A percentile compares a stretch with the other conserved stretches of the same genome.
Conservation (phyloP, 2,329 filamentous ascomycete genomes). For the Dactylellina haptotyla region DNA sequence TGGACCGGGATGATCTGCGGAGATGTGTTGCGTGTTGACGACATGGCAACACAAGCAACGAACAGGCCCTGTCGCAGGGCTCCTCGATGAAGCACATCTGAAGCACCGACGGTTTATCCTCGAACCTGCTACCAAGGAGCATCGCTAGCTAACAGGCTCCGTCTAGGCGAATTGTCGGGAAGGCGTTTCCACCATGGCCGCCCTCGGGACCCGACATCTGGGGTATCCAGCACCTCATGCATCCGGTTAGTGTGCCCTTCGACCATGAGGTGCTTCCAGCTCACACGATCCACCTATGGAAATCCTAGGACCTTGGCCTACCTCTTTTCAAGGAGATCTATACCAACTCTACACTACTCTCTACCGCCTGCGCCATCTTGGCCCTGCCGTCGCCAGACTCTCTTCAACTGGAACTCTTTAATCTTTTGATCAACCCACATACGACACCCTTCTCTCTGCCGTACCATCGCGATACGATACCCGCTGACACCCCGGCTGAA, state of each 20-base stretch:
- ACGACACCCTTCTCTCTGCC: constrained; percentile 52
- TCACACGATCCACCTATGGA: background rate
- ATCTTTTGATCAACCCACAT: constrained; percentile 53
- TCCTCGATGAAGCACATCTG: too few species aligned
- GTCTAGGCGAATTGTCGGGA: constrained; percentile 53
- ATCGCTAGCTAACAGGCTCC: background rate
- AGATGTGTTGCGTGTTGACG: constrained; percentile 2
- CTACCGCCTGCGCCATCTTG: constrained; percentile 40
- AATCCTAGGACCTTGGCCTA: constrained; percentile 32
- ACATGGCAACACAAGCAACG: constrained; percentile 4
- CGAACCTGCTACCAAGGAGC: too few species aligned
- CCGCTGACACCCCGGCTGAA: constrained; percentile 32
- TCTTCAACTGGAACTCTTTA: constrained; percentile 53
- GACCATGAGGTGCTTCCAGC: too few species aligned
- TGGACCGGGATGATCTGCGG: too few species aligned
- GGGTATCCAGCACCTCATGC: constrained; percentile 55
- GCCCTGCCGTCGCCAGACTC: constrained; percentile 25
- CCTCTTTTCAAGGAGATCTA: constrained; percentile 51
- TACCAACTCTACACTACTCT: constrained; percentile 26
- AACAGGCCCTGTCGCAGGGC: background rate
- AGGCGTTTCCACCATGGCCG: constrained; percentile 55
- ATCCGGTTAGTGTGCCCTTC: constrained; percentile 52
- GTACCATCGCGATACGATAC: constrained; percentile 54
- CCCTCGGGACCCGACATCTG: constrained; percentile 51
- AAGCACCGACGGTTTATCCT: too few species aligned